Evolutionary conservation across 768 basidiomycete species (phyloP), one percentile per base, ranked within the genome.

Genomic region (Leucocoprinus birnbaumii): DNA sequence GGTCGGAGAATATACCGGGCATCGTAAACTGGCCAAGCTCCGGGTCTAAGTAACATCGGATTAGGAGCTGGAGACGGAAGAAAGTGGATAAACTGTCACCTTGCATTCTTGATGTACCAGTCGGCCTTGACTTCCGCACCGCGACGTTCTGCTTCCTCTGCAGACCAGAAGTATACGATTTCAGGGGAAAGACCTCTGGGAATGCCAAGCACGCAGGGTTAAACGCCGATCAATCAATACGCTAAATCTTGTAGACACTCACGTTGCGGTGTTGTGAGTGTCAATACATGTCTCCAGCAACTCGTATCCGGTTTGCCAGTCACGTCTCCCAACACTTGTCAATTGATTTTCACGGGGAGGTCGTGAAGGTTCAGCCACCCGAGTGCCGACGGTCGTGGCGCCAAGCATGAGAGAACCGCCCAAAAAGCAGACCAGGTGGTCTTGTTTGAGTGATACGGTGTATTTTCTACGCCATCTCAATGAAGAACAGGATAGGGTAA

Each of bases 361-460:
- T 19, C 89, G 69, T 6, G 87, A 86, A 9, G 87, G 80, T 2
- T 67, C 68, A 18, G 69, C 63, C 3, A 64, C 69, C n/a, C 73
- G 61, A 2, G 81, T 78, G 25, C 83, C 87, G 0, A 80, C 74
- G 1, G 79, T 84, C 0, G 86, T 87, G 9, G 93, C 89, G 24
- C 96, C 94, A 1, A 98, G 77, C 78, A 98, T 84, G 56, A 98
- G 82, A 0, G 90, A 89, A 1, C 94, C 96, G 42, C 86, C 93
- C 41, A 98, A 74, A 83, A 97, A 98, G 71, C 96, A 98, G 2
- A 91, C 94, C 19, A 98, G 83, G 66, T 98, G 95, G 65, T 98
- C 96, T 73, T 98, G 96, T 66, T 97, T 96, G 9, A 88, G 89
- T 16, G 76, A 73, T 24, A 87, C 70, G 18, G 79, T 77, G 90